These are phyloP conservation scores for Paraleonurus japonicus DNA, from an alignment of 257 asterid genomes.

Conservation along the genomic window DNA sequence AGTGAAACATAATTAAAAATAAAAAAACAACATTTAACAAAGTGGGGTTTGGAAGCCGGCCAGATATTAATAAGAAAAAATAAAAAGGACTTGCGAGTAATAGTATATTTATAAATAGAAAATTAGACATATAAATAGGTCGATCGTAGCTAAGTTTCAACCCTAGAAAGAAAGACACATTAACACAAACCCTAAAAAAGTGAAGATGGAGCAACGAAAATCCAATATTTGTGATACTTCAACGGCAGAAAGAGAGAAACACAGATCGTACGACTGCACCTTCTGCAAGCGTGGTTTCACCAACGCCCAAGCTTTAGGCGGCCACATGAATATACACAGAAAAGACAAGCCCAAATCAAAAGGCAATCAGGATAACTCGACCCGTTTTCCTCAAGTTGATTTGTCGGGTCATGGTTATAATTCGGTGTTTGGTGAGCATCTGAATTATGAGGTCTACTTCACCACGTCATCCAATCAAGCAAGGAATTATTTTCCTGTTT, in stretches of 20 bases:
- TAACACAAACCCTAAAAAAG: background rate
- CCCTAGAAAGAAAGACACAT: background rate
- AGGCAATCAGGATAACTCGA: conserved; percentile 5
- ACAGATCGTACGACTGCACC: conserved; percentile 59
- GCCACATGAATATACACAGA: conserved; percentile 81
- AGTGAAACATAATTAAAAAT: too few relatives aligned
- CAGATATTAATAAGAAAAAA: background rate
- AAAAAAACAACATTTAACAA: too few relatives aligned
- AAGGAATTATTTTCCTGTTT: conserved; percentile 14
- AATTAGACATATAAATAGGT: too few relatives aligned
- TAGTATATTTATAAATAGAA: too few relatives aligned
- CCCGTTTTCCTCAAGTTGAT: conserved; percentile 15
- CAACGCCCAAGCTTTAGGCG: conserved; percentile 78
- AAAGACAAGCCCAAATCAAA: conserved; percentile 55
- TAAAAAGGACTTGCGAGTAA: background rate
- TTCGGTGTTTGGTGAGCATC: background rate
- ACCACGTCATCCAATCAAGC: conserved; percentile 44
- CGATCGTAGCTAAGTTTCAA: too few relatives aligned
- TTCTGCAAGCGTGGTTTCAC: conserved; percentile 75
- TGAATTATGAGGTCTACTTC: conserved; percentile 31
- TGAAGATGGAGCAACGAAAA: background rate
- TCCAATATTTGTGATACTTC: background rate
- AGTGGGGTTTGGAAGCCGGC: background rate
- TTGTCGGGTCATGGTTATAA: conserved; percentile 5
- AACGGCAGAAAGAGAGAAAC: too few relatives aligned